Evolutionary conservation across 441 rosid species (phyloP), one percentile per base, ranked within the genome.

Genomic region (Macaranga tanarius): DNA sequence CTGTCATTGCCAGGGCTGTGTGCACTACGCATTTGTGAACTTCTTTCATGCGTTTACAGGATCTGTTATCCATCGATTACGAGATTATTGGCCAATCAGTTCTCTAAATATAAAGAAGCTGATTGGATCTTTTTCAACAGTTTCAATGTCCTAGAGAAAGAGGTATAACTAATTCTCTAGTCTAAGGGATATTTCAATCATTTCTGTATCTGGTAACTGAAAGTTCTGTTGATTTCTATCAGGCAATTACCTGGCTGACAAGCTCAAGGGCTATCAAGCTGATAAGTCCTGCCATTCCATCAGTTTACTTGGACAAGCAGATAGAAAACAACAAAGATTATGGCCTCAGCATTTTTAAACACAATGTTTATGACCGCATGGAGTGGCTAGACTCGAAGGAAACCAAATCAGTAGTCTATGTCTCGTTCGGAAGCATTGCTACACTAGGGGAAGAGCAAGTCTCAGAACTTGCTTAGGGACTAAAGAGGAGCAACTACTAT

Each of bases 371-470:
- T n/a, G 75, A 65, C 40, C 81, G 85, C 61, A 73, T 78, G 25
- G 67, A 74, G 2, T 87, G 91, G 91, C 87, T 87, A 26, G 75
- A 81, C 1, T 77, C 77, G 63, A 66, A 69, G 4, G 40, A 69
- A 7, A 11, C 51, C 8, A 71, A 72, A 16, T 86, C 91, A 5
- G 89, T 87, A 13, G 67, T 86, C n/a, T 87, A 86, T 50, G 81
- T 79, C 7, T 84, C 91, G 12, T 87, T 86, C 7, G 89, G 89
- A 26, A 87, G 84, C 78, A 15, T 80, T 19, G 88, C 82, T 2
- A 70, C 62, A 20, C 73, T 84, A 1, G 78, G 76, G 15, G 81
- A 72, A 17, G 69, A 75, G 11, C 91, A 87, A 63, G 84, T 84
- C 86, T 76, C 62, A 1, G 84, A 85, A 61, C 20, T 85, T 1